Evolutionary conservation across 1,284 basidiomycete species (phyloP).

Genomic region (Omphalotus olearius): DNA sequence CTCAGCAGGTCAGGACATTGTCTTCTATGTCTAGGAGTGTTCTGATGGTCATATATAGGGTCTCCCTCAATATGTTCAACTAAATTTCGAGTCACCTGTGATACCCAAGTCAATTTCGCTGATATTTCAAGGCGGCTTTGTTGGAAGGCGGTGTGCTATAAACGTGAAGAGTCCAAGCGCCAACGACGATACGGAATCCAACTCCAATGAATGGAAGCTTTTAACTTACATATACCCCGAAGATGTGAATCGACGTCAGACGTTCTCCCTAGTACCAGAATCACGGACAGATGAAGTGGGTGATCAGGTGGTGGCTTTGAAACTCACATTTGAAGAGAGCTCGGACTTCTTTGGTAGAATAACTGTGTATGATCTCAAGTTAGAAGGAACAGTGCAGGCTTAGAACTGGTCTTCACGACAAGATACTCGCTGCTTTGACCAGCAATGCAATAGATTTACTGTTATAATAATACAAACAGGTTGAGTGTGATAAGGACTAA

Average conservation of each 20-base stretch:
- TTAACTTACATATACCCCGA: slow-evolving; percentile 63
- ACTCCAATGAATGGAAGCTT: slow-evolving; percentile 38
- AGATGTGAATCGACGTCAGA: slow-evolving; percentile 69
- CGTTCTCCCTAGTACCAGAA: slow-evolving; percentile 43
- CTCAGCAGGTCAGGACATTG: slow-evolving; percentile 55
- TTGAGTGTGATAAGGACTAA: not conserved
- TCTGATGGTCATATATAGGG: slow-evolving; percentile 40
- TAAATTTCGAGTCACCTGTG: slow-evolving; percentile 51
- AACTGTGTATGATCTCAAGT: slow-evolving; percentile 61
- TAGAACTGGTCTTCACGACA: too few relatives aligned
- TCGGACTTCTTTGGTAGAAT: slow-evolving; percentile 78
- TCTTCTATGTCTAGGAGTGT: not conserved
- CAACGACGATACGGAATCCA: slow-evolving; percentile 7
- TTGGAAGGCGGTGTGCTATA: slow-evolving; percentile 59
- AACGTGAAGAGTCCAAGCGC: slow-evolving; percentile 27
- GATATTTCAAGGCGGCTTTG: slow-evolving; percentile 83
- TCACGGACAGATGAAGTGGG: not conserved
- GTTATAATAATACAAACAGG: too few relatives aligned
- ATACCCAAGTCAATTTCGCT: slow-evolving; percentile 51
- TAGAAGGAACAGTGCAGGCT: slow-evolving; percentile 34
- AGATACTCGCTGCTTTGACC: too few relatives aligned
- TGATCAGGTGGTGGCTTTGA: slow-evolving; percentile 38
- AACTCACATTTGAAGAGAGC: slow-evolving; percentile 70
- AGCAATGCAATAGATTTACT: too few relatives aligned
- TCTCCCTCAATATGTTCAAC: slow-evolving; percentile 68